Conservation (phyloP, 345 rosid genomes). For the Erucastrum elatum region DNA sequence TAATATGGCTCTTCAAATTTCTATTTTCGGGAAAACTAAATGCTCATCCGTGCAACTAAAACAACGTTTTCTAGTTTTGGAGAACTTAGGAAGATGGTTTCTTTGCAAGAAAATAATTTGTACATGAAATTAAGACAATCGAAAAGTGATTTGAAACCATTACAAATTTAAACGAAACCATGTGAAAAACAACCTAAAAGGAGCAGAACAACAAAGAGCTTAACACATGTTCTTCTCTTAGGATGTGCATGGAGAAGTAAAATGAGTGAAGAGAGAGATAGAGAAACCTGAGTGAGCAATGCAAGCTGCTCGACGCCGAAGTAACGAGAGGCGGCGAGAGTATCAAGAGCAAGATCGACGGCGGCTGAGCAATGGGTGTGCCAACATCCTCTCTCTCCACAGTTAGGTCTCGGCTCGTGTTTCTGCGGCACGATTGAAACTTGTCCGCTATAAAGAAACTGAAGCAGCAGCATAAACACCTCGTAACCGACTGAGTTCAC, state of each 20-base stretch:
- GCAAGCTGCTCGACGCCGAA: conserved; percentile 99
- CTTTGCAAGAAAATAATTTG: background rate
- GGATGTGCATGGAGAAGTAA: conserved; percentile 9
- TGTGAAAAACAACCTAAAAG: background rate
- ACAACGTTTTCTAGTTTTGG: background rate
- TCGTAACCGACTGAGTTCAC: conserved; percentile 99
- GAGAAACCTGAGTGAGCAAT: conserved; percentile 86
- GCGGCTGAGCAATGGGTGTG: conserved; percentile 99
- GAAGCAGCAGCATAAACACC: conserved; percentile 84
- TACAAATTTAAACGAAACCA: background rate
- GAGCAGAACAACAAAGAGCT: conserved; percentile 11
- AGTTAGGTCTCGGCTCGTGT: conserved; percentile 94
- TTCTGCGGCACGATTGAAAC: conserved; percentile 91
- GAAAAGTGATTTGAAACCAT: conserved; percentile 19
- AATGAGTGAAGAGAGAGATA: background rate
- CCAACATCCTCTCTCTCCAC: conserved; percentile 98
- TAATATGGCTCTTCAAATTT: conserved; percentile 34
- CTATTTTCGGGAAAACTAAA: conserved; percentile 41
- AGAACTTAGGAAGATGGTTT: background rate
- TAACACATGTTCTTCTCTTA: background rate
- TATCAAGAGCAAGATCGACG: conserved; percentile 98
- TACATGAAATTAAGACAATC: conserved; percentile 32
- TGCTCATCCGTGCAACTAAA: conserved; percentile 29
- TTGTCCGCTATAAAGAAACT: conserved; percentile 97
- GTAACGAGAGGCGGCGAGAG: conserved; percentile 95